Percentiles rank a stretch among this genome's conserved stretches.
These are phyloP conservation scores for Suhomyces kilbournensis DNA, from an alignment of 805 yeast species.

Conservation along the genomic window DNA sequence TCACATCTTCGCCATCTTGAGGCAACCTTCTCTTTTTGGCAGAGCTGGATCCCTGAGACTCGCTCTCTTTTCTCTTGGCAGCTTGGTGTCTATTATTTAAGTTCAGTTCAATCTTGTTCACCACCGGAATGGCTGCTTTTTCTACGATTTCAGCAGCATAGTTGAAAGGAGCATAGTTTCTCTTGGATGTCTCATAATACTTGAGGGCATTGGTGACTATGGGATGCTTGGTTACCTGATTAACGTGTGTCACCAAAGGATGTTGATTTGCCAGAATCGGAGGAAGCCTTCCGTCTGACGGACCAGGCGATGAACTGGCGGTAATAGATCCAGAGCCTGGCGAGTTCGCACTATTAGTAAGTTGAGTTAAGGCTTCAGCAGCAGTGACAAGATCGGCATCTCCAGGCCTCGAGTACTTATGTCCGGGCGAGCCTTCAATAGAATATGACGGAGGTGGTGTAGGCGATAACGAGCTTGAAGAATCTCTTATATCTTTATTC, in stretches of 20 bases:
- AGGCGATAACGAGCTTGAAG: conserved; percentile 3
- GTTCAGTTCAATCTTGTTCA: conserved; percentile 45
- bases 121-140: conserved; percentile 54
- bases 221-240: conserved; percentile 38
- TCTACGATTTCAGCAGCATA: conserved; percentile 63
- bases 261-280: conserved; percentile 20
- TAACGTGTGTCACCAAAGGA: conserved; percentile 39
- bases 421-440: conserved; percentile 3
- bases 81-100: conserved; percentile 40
- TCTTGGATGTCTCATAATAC: conserved; percentile 45
- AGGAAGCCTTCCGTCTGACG: not conserved
- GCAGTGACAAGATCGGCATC: conserved; percentile 34
- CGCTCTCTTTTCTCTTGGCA: conserved; percentile 15
- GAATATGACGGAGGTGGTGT: conserved; percentile 1
- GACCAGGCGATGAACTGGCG: conserved; percentile 2
- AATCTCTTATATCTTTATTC: not conserved
- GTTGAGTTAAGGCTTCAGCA: conserved; percentile 41
- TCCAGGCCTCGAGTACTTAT: not conserved
- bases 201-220: conserved; percentile 48
- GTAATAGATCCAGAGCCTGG: conserved; percentile 12
- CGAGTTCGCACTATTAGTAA: conserved; percentile 22
- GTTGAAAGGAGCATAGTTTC: conserved; percentile 47
- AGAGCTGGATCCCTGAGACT: conserved; percentile 9
- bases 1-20: conserved; percentile 4
- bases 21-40: conserved; percentile 24